Evolutionary conservation across 768 basidiomycete species (phyloP), one percentile per base, ranked within the genome.

Genomic region (Dacryopinax spathularia): DNA sequence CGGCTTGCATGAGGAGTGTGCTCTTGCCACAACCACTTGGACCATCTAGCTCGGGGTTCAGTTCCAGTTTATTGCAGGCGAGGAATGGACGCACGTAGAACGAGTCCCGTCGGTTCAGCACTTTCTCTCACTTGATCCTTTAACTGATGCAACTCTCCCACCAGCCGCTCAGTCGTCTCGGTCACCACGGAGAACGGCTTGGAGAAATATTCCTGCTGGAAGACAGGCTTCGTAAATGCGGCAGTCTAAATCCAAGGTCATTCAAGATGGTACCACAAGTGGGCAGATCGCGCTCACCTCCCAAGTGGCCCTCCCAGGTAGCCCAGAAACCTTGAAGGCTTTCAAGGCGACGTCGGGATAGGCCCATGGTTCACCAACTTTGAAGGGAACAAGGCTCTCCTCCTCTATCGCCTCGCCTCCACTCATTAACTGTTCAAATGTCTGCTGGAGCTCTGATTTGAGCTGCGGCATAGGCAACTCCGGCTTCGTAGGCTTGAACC

Each of bases 1-100:
- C 83, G 0, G 86, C 80, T 72, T 96, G 92, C 9, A 93, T 75
- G 33, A 95, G 74, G 9, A 89, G 72, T 65, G 82, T 84, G 63
- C 86, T 89, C 75, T 95, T 96, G 39, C 92, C 93, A 62, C 81
- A 84, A 4, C 93, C 92, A 9, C 81, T 65, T 5, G 80, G 75
- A 15, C 92, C 92, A 65, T 84, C 86, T 91, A 69, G n/a, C 13
- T 60, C 16, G 59, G 65, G 67, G n/a, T 65, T 33, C 56, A 37
- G 33, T 13, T 48, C 34, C 64, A 59, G 41, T 36, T 25, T 34
- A 64, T 59, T 5, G 33, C 15, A 31, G 31, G 33, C 25, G 60
- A 29, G 41, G 64, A 44, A 16, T 63, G 20, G 29, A 79, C 85
- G 63, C 70, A 87, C 90, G 87, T 6, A 91, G 70, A 9, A 91